phyloP scores from a whole-genome alignment of 441 rosid genomes.

The Hura crepitans region DNA sequence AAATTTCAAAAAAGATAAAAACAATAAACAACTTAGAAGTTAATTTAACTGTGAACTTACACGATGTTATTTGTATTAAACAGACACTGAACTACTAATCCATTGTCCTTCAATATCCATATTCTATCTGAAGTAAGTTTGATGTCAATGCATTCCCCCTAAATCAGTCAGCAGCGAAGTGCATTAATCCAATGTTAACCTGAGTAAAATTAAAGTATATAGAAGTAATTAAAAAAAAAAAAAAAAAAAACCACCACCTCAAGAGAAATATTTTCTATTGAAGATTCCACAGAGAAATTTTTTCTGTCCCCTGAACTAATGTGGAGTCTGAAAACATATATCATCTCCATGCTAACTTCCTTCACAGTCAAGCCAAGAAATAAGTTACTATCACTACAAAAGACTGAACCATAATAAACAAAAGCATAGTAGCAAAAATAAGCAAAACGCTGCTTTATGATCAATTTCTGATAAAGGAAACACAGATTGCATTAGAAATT shows the following conservation, averaged over 20 bases:
- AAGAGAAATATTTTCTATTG: conserved; percentile 46
- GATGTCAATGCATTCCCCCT: conserved; percentile 83
- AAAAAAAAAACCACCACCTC: conserved; percentile 86
- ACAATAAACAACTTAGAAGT: background rate
- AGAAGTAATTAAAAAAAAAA: conserved; percentile 19
- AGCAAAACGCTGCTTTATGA: background rate
- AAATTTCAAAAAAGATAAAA: background rate
- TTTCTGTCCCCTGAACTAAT: conserved; percentile 45
- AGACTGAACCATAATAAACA: conserved; percentile 9
- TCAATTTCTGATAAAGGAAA: background rate
- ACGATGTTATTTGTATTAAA: conserved; percentile 28
- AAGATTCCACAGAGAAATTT: conserved; percentile 46
- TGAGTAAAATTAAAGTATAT: conserved; percentile 12
- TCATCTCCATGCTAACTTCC: conserved; percentile 54
- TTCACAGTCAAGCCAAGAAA: conserved; percentile 31
- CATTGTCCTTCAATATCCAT: conserved; percentile 69
- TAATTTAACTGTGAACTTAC: conserved; percentile 42
- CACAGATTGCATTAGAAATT: background rate
- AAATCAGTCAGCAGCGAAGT: conserved; percentile 25
- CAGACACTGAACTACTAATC: conserved; percentile 46
- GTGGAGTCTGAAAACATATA: conserved; percentile 49
- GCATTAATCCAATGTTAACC: conserved; percentile 12
- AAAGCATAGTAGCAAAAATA: background rate
- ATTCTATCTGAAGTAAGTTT: conserved; percentile 64
- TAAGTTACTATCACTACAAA: conserved; percentile 19